Evolutionary conservation across 495 filamentous ascomycete genomes (phyloP).

Genomic region (Tetracladium setigerum): DNA sequence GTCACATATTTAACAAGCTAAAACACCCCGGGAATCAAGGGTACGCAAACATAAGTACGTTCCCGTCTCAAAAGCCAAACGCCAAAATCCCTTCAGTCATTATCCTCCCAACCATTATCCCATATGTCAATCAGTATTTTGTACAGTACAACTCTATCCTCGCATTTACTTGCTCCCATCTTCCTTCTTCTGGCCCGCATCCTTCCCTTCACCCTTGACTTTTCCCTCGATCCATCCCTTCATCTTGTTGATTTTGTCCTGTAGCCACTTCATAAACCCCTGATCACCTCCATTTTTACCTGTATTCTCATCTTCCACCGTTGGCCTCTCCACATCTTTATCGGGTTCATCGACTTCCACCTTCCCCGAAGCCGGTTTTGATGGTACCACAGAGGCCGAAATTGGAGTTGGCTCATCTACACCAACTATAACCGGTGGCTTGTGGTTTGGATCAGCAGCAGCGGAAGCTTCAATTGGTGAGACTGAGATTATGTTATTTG

Average conservation of each 20-base stretch:
- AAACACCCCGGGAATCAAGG: background rate
- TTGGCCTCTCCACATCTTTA: constrained; percentile 21
- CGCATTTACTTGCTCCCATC: background rate
- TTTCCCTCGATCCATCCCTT: too few relatives aligned
- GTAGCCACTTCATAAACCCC: constrained; percentile 12
- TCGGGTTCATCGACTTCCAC: background rate
- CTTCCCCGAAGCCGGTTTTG: constrained; percentile 1
- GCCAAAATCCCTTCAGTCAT: background rate
- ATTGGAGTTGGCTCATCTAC: background rate
- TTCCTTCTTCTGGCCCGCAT: background rate
- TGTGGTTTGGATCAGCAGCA: constrained; percentile 10
- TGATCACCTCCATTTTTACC: constrained; percentile 4
- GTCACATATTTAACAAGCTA: background rate
- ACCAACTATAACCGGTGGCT: constrained; percentile 5
- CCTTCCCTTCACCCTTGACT: too few relatives aligned
- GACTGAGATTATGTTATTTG: constrained; percentile 15
- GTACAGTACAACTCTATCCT: too few relatives aligned
- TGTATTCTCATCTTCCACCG: constrained; percentile 22
- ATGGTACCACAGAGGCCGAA: background rate
- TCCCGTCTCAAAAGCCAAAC: background rate
- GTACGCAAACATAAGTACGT: background rate
- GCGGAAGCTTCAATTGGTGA: constrained; percentile 19
- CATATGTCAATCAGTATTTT: background rate
- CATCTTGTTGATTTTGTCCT: too few relatives aligned
- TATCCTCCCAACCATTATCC: background rate